Conservation (phyloP, 2,329 filamentous ascomycete genomes). For the Geosmithia morbida region DNA sequence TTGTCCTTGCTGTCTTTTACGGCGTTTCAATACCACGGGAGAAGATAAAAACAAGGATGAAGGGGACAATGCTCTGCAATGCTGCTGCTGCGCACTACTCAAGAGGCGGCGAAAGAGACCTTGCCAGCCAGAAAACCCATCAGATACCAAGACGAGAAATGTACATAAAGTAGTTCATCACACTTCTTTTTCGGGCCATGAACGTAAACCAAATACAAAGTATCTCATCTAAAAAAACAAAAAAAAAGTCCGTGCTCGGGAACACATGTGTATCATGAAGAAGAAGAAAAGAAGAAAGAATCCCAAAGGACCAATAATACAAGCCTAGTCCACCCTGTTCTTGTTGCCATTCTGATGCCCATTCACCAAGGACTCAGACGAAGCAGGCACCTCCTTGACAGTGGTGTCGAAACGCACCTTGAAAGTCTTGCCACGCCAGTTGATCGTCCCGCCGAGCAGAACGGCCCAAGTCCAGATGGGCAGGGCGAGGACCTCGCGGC, state of each 20-base stretch:
- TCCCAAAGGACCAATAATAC: no score
- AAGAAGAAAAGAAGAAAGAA: not conserved
- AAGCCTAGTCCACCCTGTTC: not conserved
- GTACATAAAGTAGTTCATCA: no score
- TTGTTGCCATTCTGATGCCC: not conserved
- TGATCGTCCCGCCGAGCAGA: conserved; percentile 72
- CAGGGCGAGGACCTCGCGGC: conserved; percentile 66
- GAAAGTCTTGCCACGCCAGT: conserved; percentile 76
- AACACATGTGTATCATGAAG: not conserved
- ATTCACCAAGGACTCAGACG: not conserved
- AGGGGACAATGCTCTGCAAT: not conserved
- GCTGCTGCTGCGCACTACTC: not conserved
- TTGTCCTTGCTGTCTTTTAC: not conserved
- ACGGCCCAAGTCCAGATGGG: conserved; percentile 89
- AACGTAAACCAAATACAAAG: no score
- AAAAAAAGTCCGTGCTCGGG: not conserved
- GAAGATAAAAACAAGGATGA: not conserved
- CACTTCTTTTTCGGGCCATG: no score
- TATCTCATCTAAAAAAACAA: no score
- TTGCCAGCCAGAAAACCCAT: not conserved
- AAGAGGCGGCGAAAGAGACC: no score
- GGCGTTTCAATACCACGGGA: not conserved
- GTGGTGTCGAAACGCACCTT: conserved; percentile 73
- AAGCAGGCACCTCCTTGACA: conserved; percentile 33
- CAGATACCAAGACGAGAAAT: not conserved